Evolutionary conservation across 129 eudicot genomes (phyloP), one percentile per base, ranked within the genome.

Genomic region (Heracleum sosnowskyi): DNA sequence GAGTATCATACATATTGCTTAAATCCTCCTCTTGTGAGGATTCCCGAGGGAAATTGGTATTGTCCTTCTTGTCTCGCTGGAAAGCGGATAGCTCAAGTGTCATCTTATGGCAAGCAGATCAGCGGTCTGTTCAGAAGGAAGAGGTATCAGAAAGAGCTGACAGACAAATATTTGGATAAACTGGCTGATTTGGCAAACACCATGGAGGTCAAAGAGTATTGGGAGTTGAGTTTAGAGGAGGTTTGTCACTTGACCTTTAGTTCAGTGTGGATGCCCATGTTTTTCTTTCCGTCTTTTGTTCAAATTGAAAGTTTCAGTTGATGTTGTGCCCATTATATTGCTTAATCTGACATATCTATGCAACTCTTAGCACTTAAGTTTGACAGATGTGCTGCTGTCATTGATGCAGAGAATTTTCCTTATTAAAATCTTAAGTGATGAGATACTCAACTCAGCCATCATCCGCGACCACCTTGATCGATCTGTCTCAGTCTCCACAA

Each of bases 41-140:
- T 96, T 76, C 97, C 99, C 0, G 93, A 87, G 77, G 96, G 97
- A 68, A 90, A 92, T 72, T 96, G 99, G 99, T 90, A 96, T 83
- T 96, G 99, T 79, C 99, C 99, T 20, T 87, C 97, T 74, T 96
- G 97, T 78, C 83, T 82, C 77, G 78, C 88, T 46, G 89, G 88
- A n/a, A 85, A 81, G 71, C 57, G 77, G 44, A 24, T n/a, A 42
- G 37, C 82, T 45, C 79, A 68, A 66, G 71, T 70, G 62, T 77
- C 79, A 55, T 44, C 74, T 33, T 79, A 75, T 74, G 87, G 86
- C 33, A 46, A 76, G 66, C 85, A 26, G 28, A 42, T 75, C 36
- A 77, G 76, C 35, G 78, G 84, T 82, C 90, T 78, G 31, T 47
- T 36, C 37, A 70, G 82, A 75, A 89, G 78, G 80, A 87, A 51